Conservation (phyloP, 2,329 filamentous ascomycete species). For the Aspergillus brunneoviolaceus region DNA sequence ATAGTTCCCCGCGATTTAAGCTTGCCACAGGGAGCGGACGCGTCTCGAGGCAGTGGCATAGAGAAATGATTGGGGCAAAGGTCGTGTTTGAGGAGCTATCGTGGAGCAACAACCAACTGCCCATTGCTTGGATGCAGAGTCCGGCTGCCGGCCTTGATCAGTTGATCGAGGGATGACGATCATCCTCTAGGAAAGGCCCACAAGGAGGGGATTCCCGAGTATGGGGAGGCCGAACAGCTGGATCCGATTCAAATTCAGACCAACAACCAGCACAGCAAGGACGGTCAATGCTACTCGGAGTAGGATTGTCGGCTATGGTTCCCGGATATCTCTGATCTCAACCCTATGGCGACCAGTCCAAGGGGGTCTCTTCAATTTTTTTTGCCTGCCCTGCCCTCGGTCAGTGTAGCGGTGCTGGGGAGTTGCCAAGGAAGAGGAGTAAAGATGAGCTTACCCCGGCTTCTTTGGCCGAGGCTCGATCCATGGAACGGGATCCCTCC, state of each 20-base stretch:
- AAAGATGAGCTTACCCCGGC: slow-evolving; percentile 8
- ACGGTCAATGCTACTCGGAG: slow-evolving; percentile 7
- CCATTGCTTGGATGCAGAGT: slow-evolving; percentile 13
- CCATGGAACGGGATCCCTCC: slow-evolving; percentile 14
- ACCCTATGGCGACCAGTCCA: not conserved
- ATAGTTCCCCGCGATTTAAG: slow-evolving; percentile 6
- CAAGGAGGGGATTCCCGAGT: slow-evolving; percentile 21
- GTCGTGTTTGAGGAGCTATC: slow-evolving; percentile 13
- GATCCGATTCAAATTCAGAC: slow-evolving; percentile 9
- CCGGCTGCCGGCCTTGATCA: slow-evolving; percentile 16
- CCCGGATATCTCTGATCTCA: not conserved
- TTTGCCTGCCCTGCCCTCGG: not conserved
- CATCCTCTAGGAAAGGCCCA: slow-evolving; percentile 20
- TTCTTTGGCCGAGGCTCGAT: slow-evolving; percentile 1
- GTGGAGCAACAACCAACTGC: slow-evolving; percentile 11
- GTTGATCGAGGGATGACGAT: slow-evolving; percentile 21
- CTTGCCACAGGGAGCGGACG: slow-evolving; percentile 21
- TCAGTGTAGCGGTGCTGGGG: not conserved
- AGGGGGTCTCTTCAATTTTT: not conserved
- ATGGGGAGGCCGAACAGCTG: slow-evolving; percentile 20
- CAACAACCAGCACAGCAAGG: not conserved
- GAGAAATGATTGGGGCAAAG: slow-evolving; percentile 1
- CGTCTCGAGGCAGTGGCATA: slow-evolving; percentile 10
- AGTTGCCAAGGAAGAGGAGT: not conserved
- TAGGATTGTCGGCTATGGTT: not conserved